Evolutionary conservation across 2,329 filamentous ascomycete genomes (phyloP), one percentile per base, ranked within the genome.

Genomic region (Penicillium sp.): DNA sequence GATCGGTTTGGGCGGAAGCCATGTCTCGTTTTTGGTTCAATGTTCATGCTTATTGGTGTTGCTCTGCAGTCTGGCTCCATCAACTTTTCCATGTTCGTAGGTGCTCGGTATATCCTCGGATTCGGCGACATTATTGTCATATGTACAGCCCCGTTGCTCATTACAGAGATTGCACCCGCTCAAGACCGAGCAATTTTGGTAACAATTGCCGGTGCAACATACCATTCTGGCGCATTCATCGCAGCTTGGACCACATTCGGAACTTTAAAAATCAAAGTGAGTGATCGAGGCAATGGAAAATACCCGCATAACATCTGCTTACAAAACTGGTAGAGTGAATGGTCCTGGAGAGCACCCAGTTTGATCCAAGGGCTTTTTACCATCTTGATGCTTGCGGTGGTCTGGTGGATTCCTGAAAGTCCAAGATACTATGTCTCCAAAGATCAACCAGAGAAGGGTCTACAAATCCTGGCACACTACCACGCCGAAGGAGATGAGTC

Each of bases 321-420:
- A 71, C 73, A 56, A 71, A 73, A 30, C 19, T 75, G 77, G 40
- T 4, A 40, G 7, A 76, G 64, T 61, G 73, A 76, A 63, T 84
- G 81, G 82, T 73, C 75, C 3, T 80, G 78, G 82, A 73, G 82
- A 42, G 73, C 82, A 35, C 82, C 82, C 0, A 78, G 79, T 8
- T 70, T 75, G 2, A 88, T 89, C 69, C 87, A 90, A 70, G 88
- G 88, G 22, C 71, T 87, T 0, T 86, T 86, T 0, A 82, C 89
- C 0, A 63, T 88, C 2, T 59, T 84, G 1, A 80, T 89, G 2
- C 75, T 89, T 49, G 68, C 69, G 0, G 72, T 82, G 7, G 82
- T 89, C 24, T 87, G 85, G 82, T 85, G 88, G 74, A 86, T 90
- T 68, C 89, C 88, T 0, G 88, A 91, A 65, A 88, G 85, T 0